Conservation (phyloP, 371 early-diverging fungal genomes). For the Mortierella sp. region DNA sequence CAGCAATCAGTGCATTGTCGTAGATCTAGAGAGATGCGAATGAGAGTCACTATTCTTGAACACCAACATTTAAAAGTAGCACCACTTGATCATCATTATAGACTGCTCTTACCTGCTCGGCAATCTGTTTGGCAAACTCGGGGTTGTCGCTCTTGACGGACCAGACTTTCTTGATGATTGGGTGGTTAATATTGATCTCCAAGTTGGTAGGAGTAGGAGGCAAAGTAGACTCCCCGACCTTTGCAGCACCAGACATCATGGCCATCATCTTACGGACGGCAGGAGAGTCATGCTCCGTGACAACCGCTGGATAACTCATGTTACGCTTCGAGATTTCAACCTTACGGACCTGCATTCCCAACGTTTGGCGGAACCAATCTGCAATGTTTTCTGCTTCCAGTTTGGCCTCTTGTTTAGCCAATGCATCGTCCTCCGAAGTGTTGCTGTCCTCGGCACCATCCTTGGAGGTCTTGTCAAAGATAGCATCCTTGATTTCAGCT, state of each 20-base stretch:
- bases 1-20: slow-evolving; percentile 83
- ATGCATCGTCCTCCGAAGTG: slow-evolving; percentile 14
- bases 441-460: slow-evolving; percentile 41
- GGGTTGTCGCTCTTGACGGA: slow-evolving; percentile 68
- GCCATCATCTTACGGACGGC: slow-evolving; percentile 78
- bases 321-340: slow-evolving; percentile 77
- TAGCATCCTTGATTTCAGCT: slow-evolving; percentile 65
- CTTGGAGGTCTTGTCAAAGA: slow-evolving; percentile 53
- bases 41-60: not conserved
- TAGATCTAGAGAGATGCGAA: slow-evolving; percentile 58
- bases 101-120: slow-evolving; percentile 69
- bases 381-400: slow-evolving; percentile 71
- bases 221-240: slow-evolving; percentile 58
- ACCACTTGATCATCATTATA: no score
- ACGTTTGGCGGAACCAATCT: slow-evolving; percentile 69
- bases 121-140: slow-evolving; percentile 71
- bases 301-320: slow-evolving; percentile 79
- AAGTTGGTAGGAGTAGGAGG: slow-evolving; percentile 69
- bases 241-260: slow-evolving; percentile 79
- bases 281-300: slow-evolving; percentile 80
- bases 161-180: slow-evolving; percentile 77
- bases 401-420: slow-evolving; percentile 67
- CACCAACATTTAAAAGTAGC: not conserved
- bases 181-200: slow-evolving; percentile 89
- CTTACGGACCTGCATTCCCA: slow-evolving; percentile 74